These are phyloP conservation scores for Ophiostoma sp. DNA, from an alignment of 2,329 filamentous ascomycete genomes.

Conservation along the genomic window DNA sequence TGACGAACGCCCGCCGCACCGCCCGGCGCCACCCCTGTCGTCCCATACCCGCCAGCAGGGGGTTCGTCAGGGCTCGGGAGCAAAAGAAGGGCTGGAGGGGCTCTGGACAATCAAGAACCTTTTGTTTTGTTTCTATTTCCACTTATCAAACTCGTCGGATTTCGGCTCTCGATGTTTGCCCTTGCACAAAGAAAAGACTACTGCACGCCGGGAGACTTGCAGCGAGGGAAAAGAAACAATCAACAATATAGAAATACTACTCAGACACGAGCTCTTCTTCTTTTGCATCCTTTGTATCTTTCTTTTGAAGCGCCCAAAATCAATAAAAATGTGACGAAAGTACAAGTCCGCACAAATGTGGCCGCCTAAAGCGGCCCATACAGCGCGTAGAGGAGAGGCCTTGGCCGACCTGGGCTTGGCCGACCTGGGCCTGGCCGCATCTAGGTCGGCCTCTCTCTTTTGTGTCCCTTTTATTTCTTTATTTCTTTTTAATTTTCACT, in stretches of 20 bases:
- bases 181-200: constrained; percentile 9
- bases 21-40: neutral
- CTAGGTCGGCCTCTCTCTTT: neutral
- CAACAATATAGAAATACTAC: neutral
- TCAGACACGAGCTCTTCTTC: neutral
- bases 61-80: neutral
- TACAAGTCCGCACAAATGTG: neutral
- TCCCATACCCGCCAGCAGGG: neutral
- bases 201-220: neutral
- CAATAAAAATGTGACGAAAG: neutral
- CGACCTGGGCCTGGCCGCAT: neutral
- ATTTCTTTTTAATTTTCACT: neutral
- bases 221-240: neutral
- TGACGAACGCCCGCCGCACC: neutral
- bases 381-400: neutral
- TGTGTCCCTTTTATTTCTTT: neutral
- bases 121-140: neutral
- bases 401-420: neutral
- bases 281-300: neutral
- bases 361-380: constrained; percentile 1
- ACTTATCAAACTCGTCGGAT: neutral
- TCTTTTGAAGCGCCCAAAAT: neutral
- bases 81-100: too few relatives aligned
- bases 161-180: neutral
- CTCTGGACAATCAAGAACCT: neutral